Percentiles rank a stretch among this genome's conserved stretches.
phyloP scores from a whole-genome alignment of 73 alveolate species.

The Paramecium pentaurelia region DNA sequence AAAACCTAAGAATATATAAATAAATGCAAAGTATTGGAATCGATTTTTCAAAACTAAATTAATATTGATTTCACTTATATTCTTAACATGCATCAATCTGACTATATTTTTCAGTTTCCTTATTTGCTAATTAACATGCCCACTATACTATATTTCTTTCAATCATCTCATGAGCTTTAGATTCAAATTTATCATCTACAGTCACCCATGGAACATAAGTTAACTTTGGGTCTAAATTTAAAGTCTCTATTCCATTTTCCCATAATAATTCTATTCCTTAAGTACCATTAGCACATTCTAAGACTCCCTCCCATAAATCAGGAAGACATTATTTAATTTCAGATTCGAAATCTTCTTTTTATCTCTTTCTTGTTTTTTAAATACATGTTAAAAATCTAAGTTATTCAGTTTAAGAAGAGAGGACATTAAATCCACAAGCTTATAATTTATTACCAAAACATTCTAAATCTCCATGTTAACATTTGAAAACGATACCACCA shows the following conservation, averaged over 20 bases:
- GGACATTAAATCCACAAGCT: not conserved
- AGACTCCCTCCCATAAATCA: not conserved
- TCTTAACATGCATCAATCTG: not conserved
- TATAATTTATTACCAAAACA: constrained; percentile 17
- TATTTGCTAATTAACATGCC: not conserved
- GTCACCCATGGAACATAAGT: constrained; percentile 25
- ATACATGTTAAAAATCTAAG: not conserved
- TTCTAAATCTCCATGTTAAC: constrained; percentile 32
- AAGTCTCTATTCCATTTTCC: not conserved
- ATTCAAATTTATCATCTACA: not conserved
- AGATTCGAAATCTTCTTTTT: not conserved
- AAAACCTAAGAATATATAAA: not conserved
- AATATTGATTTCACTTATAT: constrained; percentile 43
- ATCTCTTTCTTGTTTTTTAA: not conserved
- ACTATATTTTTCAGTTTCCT: not conserved
- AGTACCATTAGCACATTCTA: not conserved
- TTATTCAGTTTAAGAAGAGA: not conserved
- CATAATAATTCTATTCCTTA: not conserved
- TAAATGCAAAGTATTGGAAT: not conserved
- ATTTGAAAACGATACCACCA: not conserved
- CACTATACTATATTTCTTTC: constrained; percentile 17
- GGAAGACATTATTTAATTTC: not conserved
- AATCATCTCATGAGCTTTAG: not conserved
- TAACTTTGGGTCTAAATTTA: not conserved
- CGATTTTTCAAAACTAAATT: not conserved